Conservation (phyloP, 805 yeast genomes). For the Myxozyma nipponensis region DNA sequence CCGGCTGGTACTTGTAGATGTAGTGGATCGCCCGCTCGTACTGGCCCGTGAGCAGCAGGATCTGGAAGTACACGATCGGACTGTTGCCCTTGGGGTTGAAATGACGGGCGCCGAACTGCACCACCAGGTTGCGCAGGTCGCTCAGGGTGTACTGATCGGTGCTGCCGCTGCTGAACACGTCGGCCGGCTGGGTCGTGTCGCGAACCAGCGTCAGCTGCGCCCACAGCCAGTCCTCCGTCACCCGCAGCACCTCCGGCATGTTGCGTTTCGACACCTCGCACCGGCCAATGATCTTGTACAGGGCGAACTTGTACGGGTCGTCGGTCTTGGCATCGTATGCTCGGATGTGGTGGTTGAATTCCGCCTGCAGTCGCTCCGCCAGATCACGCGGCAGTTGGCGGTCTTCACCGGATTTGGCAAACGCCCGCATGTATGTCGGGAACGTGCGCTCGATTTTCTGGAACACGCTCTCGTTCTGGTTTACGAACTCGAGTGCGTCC, state of each 20-base stretch:
- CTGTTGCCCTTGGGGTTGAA: constrained; percentile 59
- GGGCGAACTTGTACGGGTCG: constrained; percentile 88
- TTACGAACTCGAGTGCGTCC: constrained; percentile 72
- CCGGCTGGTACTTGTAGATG: constrained; percentile 59
- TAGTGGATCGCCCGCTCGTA: constrained; percentile 76
- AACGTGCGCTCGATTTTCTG: constrained; percentile 82
- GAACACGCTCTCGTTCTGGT: constrained; percentile 63
- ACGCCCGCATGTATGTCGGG: constrained; percentile 72
- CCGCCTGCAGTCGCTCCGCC: constrained; percentile 65
- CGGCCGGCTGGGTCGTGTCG: constrained; percentile 16
- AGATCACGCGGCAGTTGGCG: constrained; percentile 58
- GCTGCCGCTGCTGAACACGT: constrained; percentile 15
- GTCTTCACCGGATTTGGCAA: constrained; percentile 51
- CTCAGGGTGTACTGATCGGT: constrained; percentile 52
- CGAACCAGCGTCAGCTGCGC: constrained; percentile 69
- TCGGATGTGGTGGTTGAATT: constrained; percentile 80
- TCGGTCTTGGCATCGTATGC: constrained; percentile 54
- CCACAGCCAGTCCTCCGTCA: constrained; percentile 97
- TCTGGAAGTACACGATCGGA: constrained; percentile 69
- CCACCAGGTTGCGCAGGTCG: constrained; percentile 69
- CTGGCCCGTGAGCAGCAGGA: constrained; percentile 69
- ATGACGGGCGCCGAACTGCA: constrained; percentile 67
- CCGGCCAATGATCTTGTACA: constrained; percentile 89
- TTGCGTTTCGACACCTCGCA: constrained; percentile 68
- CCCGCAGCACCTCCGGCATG: constrained; percentile 64